A percentile compares a stretch with the other conserved stretches of the same genome.
phyloP scores from a whole-genome alignment of 805 yeast species.

The Kluyveromyces dobzhanskii region DNA sequence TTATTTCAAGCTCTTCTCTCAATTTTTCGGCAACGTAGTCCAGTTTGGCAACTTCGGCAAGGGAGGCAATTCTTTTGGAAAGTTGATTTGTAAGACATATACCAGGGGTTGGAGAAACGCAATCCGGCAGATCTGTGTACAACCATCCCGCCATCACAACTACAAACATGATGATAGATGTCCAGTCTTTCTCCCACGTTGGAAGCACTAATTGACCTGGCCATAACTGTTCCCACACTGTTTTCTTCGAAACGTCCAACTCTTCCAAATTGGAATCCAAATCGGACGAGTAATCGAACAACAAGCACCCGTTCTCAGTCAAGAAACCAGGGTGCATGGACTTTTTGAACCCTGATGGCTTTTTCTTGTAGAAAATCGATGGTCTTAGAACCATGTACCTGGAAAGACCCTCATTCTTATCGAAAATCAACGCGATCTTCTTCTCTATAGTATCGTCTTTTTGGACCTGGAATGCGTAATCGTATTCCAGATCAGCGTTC shows the following conservation, averaged over 20 bases:
- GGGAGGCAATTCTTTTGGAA: constrained; percentile 27
- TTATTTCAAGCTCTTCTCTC: constrained; percentile 39
- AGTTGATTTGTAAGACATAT: constrained; percentile 63
- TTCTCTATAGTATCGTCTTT: constrained; percentile 50
- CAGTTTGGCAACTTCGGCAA: constrained; percentile 30
- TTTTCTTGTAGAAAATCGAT: constrained; percentile 54
- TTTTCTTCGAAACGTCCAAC: constrained; percentile 41
- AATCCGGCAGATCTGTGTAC: constrained; percentile 89
- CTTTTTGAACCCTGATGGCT: constrained; percentile 57
- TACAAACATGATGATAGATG: constrained; percentile 11
- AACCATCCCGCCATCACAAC: constrained; percentile 56
- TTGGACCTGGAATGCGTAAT: constrained; percentile 77
- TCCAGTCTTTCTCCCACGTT: constrained; percentile 21
- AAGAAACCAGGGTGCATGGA: constrained; percentile 61
- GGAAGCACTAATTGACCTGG: constrained; percentile 76
- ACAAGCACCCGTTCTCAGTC: constrained; percentile 73
- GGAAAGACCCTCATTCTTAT: constrained; percentile 28
- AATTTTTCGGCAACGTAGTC: constrained; percentile 39
- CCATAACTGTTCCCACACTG: constrained; percentile 57
- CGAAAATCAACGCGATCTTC: constrained; percentile 49
- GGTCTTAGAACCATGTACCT: constrained; percentile 73
- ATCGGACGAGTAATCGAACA: constrained; percentile 56
- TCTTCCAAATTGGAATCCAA: constrained; percentile 34
- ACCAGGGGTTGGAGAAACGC: constrained; percentile 87
- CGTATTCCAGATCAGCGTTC: constrained; percentile 78